Evolutionary conservation across 2,329 filamentous ascomycete species (phyloP), one percentile per base, ranked within the genome.

Genomic region (Boeremia lycopersici): DNA sequence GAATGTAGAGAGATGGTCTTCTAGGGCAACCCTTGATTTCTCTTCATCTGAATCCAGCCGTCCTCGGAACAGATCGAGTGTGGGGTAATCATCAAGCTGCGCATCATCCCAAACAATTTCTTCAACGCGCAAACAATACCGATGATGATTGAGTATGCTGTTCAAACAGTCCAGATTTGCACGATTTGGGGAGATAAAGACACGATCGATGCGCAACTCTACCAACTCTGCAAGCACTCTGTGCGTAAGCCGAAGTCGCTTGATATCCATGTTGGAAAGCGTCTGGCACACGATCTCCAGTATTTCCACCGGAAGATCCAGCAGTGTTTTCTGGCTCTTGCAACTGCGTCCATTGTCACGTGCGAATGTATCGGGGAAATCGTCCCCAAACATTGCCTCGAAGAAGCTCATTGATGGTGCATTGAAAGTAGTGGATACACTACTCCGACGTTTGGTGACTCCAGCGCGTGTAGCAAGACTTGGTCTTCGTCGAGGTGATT

Each of bases 51-150:
- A 10, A 1, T 17, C 6, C 5, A 55, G 31, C 17, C n/a, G 13
- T 26, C 30, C 35, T 23, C 23, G 38, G 28, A 63, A 68, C 4
- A 34, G 30, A 2, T 61, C 48, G 25, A 65, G 15, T 0, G 60
- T 56, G 1, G 60, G 43, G 44, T 61, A 65, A n/a, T 61, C 55
- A 6, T 59, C 51, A 23, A 71, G 60, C n/a, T 65, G 61, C n/a
- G 65, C 63, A 45, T 77, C 74, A 23, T 78, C 73, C 72, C 72
- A 79, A 30, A 81, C 67, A 5, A 80, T 70, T 49, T 80, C 77
- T 3, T 42, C 56, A 7, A 80, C 63, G 1, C 55, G 34, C 0
- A 59, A 40, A 4, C 71, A 69, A 43, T 75, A 74, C 0, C 36
- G 51, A 4, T 73, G 67, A 55, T 79, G 72, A 9, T 72, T 58